Evolutionary conservation across 1,284 basidiomycete species (phyloP), one percentile per base, ranked within the genome.

Genomic region (Naganishia cerealis): DNA sequence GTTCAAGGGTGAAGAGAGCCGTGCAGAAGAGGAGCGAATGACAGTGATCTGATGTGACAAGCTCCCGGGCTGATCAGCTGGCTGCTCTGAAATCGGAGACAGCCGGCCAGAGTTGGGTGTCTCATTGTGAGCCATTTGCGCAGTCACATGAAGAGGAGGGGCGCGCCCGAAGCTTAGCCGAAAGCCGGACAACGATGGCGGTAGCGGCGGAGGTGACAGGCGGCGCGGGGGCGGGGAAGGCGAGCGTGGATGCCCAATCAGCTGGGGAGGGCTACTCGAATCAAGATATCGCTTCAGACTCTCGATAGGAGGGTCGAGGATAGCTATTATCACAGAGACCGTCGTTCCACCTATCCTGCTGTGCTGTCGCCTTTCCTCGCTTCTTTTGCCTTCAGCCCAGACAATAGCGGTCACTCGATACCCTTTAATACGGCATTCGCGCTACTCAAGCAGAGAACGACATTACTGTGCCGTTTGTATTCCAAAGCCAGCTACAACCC

Each of bases 281-380:
- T n/a, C 50, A 59, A 53, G 61, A 63, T 63, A 63, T 63, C 61
- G 61, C 61, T 63, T 63, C 50, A 53, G 39, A 39, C 33, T 59
- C n/a, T 33, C 40, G 24, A 33, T 33, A 48, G 16, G 29, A 46
- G 3, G 29, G 57, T 21, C 26, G 57, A 33, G 1, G 7, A 36
- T 1, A 39, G 43, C 21, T 39, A 0, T 24, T 2, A 10, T 12
- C 38, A 13, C n/a, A 12, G 2, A 13, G 38, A 42, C 8, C 21
- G 39, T 38, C n/a, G n/a, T 53, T 21, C 46, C 29, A 33, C 29
- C 29, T 33, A 50, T 50, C 21, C 7, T n/a, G 16, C n/a, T 16
- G 6, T 46, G 12, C 43, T 46, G 16, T 46, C 15, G 46, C 46
- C 15, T 24, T 15, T 4, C 26, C 4, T 63, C 36, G 18, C 15